Conservation (phyloP, 2,329 filamentous ascomycete species). For the Fonsecaea pedrosoi region DNA sequence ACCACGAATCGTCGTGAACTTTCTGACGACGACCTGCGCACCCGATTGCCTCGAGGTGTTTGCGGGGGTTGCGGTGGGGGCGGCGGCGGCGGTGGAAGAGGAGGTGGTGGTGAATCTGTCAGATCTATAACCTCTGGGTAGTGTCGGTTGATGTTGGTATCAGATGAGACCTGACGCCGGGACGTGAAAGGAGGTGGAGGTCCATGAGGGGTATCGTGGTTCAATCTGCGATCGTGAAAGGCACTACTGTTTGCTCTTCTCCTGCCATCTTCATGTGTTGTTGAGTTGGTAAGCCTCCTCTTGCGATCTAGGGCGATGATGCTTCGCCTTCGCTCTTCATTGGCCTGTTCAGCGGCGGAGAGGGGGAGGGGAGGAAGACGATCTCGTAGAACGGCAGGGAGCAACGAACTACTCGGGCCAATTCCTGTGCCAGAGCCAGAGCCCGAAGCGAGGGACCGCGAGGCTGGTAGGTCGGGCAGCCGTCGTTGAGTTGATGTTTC, state of each 20-base stretch:
- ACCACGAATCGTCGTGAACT: slow-evolving; percentile 60
- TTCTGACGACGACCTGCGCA: slow-evolving; percentile 30
- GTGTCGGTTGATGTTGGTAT: slow-evolving; percentile 4
- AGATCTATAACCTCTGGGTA: slow-evolving; percentile 39
- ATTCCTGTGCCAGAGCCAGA: slow-evolving; percentile 12
- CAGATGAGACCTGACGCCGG: slow-evolving; percentile 28
- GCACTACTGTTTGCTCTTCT: slow-evolving; percentile 39
- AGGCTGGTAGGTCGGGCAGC: slow-evolving; percentile 15
- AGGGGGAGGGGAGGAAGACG: slow-evolving; percentile 30
- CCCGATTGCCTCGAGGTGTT: slow-evolving; percentile 31
- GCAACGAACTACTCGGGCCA: slow-evolving; percentile 18
- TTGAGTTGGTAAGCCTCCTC: slow-evolving; percentile 49
- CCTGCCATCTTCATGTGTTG: slow-evolving; percentile 44
- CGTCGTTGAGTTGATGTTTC: slow-evolving; percentile 15
- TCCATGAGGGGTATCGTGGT: slow-evolving; percentile 30
- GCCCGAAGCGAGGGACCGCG: slow-evolving; percentile 13
- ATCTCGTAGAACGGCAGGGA: slow-evolving; percentile 25
- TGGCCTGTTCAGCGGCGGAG: slow-evolving; percentile 25
- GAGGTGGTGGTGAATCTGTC: slow-evolving; percentile 42
- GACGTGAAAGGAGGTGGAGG: slow-evolving; percentile 45
- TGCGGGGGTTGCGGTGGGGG: slow-evolving; percentile 39
- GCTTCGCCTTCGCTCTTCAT: slow-evolving; percentile 35
- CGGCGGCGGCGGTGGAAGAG: slow-evolving; percentile 37
- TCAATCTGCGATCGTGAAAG: slow-evolving; percentile 31
- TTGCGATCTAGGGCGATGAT: slow-evolving; percentile 48